Conservation (phyloP, 2,329 filamentous ascomycete genomes). For the Zasmidium cellare region DNA sequence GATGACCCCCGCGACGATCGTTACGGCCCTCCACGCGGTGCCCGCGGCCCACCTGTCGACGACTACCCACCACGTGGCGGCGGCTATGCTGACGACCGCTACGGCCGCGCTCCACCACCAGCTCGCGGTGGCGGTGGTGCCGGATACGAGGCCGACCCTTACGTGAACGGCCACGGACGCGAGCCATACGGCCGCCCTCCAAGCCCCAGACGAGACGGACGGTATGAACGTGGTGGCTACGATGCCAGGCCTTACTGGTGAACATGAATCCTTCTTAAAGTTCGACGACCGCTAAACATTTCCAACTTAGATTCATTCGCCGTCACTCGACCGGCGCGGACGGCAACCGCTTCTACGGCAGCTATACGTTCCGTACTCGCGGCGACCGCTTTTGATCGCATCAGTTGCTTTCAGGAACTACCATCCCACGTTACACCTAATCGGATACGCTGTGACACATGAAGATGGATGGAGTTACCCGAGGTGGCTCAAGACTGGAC, state of each 20-base stretch:
- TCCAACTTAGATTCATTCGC: background rate
- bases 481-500: too few relatives aligned
- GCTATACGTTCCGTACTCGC: too few relatives aligned
- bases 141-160: slow-evolving; percentile 59
- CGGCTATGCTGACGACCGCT: slow-evolving; percentile 71
- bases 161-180: slow-evolving; percentile 57
- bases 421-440: too few relatives aligned
- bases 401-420: too few relatives aligned
- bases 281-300: slow-evolving; percentile 23
- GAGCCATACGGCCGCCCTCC: slow-evolving; percentile 48
- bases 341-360: too few relatives aligned
- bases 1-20: slow-evolving; percentile 74
- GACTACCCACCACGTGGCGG: slow-evolving; percentile 65
- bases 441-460: too few relatives aligned
- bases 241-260: slow-evolving; percentile 33
- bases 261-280: slow-evolving; percentile 22
- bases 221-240: slow-evolving; percentile 22
- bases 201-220: slow-evolving; percentile 47
- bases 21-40: slow-evolving; percentile 64
- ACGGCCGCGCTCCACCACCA: slow-evolving; percentile 47
- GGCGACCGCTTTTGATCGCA: too few relatives aligned
- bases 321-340: too few relatives aligned
- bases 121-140: slow-evolving; percentile 39
- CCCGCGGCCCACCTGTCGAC: slow-evolving; percentile 68
- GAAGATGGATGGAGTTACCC: too few relatives aligned